phyloP scores from a whole-genome alignment of 139 green algal genomes.

The Coelastrella sp. region DNA sequence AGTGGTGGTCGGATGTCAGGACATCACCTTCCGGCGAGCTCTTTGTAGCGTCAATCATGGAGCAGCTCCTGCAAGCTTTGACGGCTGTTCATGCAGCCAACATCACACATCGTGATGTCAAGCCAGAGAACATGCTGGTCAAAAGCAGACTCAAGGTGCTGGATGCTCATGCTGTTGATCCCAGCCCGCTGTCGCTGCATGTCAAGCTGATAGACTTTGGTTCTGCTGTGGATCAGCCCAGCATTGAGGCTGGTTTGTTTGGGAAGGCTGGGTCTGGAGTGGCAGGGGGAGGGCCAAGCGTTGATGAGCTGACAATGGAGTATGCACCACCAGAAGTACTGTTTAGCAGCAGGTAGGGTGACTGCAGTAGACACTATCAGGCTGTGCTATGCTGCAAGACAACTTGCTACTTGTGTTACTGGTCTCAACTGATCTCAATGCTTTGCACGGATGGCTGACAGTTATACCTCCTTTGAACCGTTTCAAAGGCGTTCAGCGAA shows the following conservation, averaged over 20 bases:
- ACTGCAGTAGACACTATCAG: not conserved
- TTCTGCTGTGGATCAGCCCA: slow-evolving; percentile 68
- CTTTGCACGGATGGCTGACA: no score
- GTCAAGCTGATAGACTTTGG: slow-evolving; percentile 85
- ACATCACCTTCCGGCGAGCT: slow-evolving; percentile 15
- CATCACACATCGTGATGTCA: slow-evolving; percentile 79
- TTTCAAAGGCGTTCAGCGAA: no score
- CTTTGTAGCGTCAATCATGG: slow-evolving; percentile 60
- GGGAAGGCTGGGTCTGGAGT: not conserved
- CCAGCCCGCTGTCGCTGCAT: slow-evolving; percentile 41
- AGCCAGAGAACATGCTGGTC: slow-evolving; percentile 83
- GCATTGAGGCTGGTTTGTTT: slow-evolving; percentile 10
- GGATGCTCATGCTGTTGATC: not conserved
- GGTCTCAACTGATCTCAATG: no score
- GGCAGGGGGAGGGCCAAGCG: slow-evolving; percentile 61
- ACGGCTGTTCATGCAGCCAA: slow-evolving; percentile 65
- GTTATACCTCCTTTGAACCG: no score
- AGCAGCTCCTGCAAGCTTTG: slow-evolving; percentile 70
- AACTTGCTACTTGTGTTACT: not conserved
- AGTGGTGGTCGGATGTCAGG: slow-evolving; percentile 68
- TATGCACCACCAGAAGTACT: slow-evolving; percentile 81
- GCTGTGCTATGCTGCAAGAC: not conserved
- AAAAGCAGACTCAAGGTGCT: not conserved
- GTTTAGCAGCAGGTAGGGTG: slow-evolving; percentile 55
- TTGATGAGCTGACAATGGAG: slow-evolving; percentile 73